Base-by-base conservation (phyloP, 192 early-diverging fungal genomes). In the Coemansia javaensis region DNA sequence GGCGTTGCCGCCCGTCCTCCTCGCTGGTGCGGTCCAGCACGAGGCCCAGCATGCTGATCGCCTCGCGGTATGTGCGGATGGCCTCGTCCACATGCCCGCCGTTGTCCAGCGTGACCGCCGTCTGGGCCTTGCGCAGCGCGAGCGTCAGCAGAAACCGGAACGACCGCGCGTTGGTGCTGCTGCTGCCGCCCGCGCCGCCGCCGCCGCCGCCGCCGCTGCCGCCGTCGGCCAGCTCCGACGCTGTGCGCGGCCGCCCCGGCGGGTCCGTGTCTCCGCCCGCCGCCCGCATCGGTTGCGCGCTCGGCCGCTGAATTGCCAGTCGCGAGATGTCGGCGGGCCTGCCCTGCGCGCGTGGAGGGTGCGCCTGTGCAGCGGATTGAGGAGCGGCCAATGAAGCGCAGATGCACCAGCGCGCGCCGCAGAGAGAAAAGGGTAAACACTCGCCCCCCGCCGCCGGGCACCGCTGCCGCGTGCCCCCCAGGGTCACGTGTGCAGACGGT, bases 11-110 rank as follows among this genome's bases (percentile, higher is more conserved):
- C 20, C 66, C 63, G 25, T 67, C 71, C 34, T 73, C 66, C 31
- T 74, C 76, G 46, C 56, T 66, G 9, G 70, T 67, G 35, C 70
- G 64, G 55, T 66, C 59, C 25, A 73, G 50, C 40, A 78, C 71
- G 14, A 78, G 54, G 4, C 65, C 70, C 25, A 78, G 65, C 69
- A 78, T 72, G 59, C 69, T 73, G 41, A 78, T 74, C n/a, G 76
- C 69, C 51, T 78, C 76, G 34, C 65, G 50, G 53, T 78, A 78
- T 11, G 70, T 68, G 28, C 61, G 56, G 27, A 69, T 68, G 28
- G 76, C 70, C 34, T 73, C 70, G 16, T 66, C 65, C 7, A 78
- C 60, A 55, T 70, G 69, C 13, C 65, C 66, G 15, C 66, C 64
- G 21, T 78, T 67, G 37, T 78, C 76, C 37, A 66, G 45, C 0